phyloP scores from a whole-genome alignment of 345 rosid species.

The Eucalyptus cloeziana region DNA sequence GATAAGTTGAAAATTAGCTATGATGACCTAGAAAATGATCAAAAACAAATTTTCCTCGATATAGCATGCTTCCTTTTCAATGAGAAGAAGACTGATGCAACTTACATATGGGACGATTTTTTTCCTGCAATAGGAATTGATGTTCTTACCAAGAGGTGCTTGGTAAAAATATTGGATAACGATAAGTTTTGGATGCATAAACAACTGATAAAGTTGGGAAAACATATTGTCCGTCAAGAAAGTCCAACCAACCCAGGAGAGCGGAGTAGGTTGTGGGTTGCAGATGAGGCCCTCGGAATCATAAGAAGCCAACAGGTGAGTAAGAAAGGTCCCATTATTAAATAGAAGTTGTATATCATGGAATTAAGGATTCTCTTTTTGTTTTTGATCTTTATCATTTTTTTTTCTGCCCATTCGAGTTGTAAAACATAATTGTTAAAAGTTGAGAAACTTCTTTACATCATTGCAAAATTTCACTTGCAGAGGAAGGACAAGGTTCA shows the following conservation, averaged over 20 bases:
- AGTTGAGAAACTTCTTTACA: background rate
- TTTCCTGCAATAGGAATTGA: background rate
- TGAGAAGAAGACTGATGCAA: background rate
- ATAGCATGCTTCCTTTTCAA: background rate
- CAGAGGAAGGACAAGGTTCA: background rate
- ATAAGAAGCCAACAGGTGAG: background rate
- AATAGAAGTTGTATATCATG: background rate
- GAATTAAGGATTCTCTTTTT: too few relatives aligned
- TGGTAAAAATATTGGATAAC: background rate
- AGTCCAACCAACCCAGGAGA: background rate
- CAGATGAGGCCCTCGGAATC: background rate
- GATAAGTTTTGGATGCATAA: background rate
- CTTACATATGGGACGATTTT: background rate
- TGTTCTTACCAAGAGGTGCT: background rate
- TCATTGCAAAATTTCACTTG: background rate
- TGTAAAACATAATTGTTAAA: background rate
- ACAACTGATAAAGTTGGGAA: background rate
- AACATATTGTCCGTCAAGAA: background rate
- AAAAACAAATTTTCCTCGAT: background rate
- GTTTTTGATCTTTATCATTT: too few relatives aligned
- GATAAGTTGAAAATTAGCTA: background rate
- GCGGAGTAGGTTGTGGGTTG: background rate
- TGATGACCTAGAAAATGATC: background rate
- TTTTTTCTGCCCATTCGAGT: background rate
- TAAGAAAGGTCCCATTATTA: background rate